Evolutionary conservation across 805 yeast genomes (phyloP), one percentile per base, ranked within the genome.

Genomic region (Pichia pseudocactophila): DNA sequence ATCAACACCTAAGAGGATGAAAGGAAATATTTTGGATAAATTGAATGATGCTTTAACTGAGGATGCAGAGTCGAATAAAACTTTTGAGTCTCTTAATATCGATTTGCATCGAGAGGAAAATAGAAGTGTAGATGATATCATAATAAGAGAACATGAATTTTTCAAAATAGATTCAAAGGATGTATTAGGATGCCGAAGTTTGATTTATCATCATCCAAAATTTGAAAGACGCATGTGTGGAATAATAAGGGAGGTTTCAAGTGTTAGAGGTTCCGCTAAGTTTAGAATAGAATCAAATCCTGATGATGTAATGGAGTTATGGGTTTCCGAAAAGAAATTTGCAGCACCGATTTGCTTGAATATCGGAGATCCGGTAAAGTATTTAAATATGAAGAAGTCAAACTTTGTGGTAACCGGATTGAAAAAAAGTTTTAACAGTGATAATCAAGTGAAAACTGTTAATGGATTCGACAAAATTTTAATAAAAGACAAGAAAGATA

Each of bases 331-430:
- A 13, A 19, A 41, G 5, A 42, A 46, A 18, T 40, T 52, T 10
- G 41, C 47, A 34, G 53, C 55, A 10, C 56, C 56, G 2, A 38
- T 50, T n/a, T 40, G 45, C 28, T 39, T 52, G 8, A 36, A 40
- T 20, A 35, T 51, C 6, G 56, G 56, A 10, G 52, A 51, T 38
- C 7, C 20, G 2, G 44, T 50, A 4, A 44, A 44, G n/a, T 41
- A 42, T 20, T 28, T 13, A 11, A 22, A 30, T 17, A 42, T 40
- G 27, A 41, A 38, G 26, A 45, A 27, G 26, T 18, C 10, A 8
- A 37, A 6, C 16, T 49, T 42, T 39, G 30, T 36, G 7, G 42
- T 52, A 8, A 52, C 56, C 2, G 55, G 53, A 11, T 32, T 52
- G 13, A 36, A 40, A 15, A 41, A 17, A n/a, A 33, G 25, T 2